Conservation (phyloP, 2,329 filamentous ascomycete genomes). For the Alternaria triticina region DNA sequence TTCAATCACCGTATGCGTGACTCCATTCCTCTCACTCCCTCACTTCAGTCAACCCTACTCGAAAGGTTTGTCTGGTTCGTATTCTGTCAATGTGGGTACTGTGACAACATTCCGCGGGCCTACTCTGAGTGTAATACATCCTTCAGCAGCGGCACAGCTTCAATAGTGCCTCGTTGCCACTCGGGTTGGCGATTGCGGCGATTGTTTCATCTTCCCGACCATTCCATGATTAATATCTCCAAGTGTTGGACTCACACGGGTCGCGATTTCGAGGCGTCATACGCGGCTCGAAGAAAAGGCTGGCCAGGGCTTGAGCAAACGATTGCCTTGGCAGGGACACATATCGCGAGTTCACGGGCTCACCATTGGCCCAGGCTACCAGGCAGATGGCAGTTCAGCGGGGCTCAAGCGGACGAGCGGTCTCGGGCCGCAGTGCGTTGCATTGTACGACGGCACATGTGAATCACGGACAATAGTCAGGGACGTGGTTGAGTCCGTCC, state of each 20-base stretch:
- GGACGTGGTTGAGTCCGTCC: slow-evolving; percentile 7
- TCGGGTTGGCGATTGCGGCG: neutral
- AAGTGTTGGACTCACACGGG: neutral
- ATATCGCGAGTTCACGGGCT: slow-evolving; percentile 7
- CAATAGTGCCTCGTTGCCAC: neutral
- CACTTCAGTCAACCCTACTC: neutral
- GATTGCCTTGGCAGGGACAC: slow-evolving; percentile 14
- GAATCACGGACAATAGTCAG: slow-evolving; percentile 17
- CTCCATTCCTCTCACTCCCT: neutral
- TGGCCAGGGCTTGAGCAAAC: slow-evolving; percentile 14
- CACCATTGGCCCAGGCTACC: slow-evolving; percentile 6
- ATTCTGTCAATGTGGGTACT: neutral
- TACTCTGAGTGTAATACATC: neutral
- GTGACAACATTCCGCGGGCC: neutral
- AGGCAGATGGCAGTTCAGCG: slow-evolving; percentile 8
- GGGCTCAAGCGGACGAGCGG: slow-evolving; percentile 12
- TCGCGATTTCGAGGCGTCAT: neutral
- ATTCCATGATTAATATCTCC: neutral
- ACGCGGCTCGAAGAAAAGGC: slow-evolving; percentile 1
- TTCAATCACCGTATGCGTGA: neutral
- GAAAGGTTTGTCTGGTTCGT: neutral
- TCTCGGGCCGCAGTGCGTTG: slow-evolving; percentile 12
- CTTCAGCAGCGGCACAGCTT: neutral
- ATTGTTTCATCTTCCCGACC: slow-evolving; percentile 3
- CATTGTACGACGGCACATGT: slow-evolving; percentile 11